Base-by-base conservation (phyloP, 495 filamentous ascomycete species). In the Trichocladium antarcticum region DNA sequence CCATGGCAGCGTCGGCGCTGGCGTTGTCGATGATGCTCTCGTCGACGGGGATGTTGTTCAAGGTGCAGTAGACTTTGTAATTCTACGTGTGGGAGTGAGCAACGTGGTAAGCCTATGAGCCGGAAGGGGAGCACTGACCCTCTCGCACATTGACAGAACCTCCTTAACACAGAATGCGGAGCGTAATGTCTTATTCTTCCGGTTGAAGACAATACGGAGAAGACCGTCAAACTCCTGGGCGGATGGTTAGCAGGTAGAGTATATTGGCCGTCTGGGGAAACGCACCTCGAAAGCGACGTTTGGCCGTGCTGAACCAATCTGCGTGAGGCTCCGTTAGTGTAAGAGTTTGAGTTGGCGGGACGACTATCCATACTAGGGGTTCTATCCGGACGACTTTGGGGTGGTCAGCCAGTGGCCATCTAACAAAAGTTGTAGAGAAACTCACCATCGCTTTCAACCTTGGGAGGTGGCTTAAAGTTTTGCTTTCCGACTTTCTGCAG, bases 391-490 rank as follows among this genome's bases (percentile, higher is more conserved):
- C 60, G 17, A 63, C 62, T 55, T 35, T 1, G 20, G 28, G 17
- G 1, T 1, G 2, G 47, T 56, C 40, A 58, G 58, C 28, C 20
- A 37, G 11, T 4, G 16, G 6, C 24, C 21, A 2, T 20, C 16
- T 3, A 0, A 19, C 28, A 0, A 14, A 15, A 15, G 3, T 11
- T n/a, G 0, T 27, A 24, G 8, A 42, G 88, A 76, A n/a, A 89
- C 58, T 24, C 15, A 58, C 58, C 87, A 48, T 80, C 86, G 11
- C 79, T 84, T 66, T 97, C 90, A 16, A 97, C 90, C 59, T 84
- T 76, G 9, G 90, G 90, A 16, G 90, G 89, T 1, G 92, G 92
- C 57, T 84, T 89, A 75, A 93, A 96, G 70, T 96, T 97, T 65
- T 90, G 89, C 55, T 82, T 82, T 27, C 88, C 87, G 24, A 95